Conservation (phyloP, 352 stramenopile species). For the Pythium phragmitis region DNA sequence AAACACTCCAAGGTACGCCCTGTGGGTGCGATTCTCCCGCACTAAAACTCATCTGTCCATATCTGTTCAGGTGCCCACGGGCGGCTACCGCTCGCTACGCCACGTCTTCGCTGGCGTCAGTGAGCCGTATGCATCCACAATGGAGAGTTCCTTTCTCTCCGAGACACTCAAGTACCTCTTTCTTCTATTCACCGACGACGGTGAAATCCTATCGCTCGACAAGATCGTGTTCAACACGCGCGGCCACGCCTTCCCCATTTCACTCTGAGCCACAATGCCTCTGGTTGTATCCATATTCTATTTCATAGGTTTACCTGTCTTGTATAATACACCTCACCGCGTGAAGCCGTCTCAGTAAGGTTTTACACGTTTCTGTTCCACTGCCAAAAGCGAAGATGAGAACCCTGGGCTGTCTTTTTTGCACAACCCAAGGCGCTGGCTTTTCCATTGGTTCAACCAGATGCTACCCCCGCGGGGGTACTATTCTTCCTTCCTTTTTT, state of each 20-base stretch:
- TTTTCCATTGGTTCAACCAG: not conserved
- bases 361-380: constrained; percentile 17
- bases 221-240: constrained; percentile 87
- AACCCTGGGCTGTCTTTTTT: not conserved
- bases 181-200: constrained; percentile 79
- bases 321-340: constrained; percentile 4
- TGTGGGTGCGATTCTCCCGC: constrained; percentile 3
- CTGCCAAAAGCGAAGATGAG: constrained; percentile 4
- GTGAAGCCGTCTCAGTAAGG: constrained; percentile 10
- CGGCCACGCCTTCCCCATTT: constrained; percentile 72
- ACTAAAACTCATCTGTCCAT: constrained; percentile 7
- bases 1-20: constrained; percentile 51
- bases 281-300: constrained; percentile 18
- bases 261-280: not conserved
- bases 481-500: constrained; percentile 5
- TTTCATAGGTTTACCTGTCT: constrained; percentile 10
- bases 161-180: constrained; percentile 94
- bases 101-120: constrained; percentile 45
- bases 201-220: constrained; percentile 58
- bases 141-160: constrained; percentile 91
- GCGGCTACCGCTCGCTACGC: constrained; percentile 68
- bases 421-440: not conserved
- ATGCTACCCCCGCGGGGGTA: constrained; percentile 6
- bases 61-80: constrained; percentile 31
- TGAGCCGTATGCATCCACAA: constrained; percentile 36